Conservation (phyloP, 495 filamentous ascomycete species). For the Rhypophila decipiens region DNA sequence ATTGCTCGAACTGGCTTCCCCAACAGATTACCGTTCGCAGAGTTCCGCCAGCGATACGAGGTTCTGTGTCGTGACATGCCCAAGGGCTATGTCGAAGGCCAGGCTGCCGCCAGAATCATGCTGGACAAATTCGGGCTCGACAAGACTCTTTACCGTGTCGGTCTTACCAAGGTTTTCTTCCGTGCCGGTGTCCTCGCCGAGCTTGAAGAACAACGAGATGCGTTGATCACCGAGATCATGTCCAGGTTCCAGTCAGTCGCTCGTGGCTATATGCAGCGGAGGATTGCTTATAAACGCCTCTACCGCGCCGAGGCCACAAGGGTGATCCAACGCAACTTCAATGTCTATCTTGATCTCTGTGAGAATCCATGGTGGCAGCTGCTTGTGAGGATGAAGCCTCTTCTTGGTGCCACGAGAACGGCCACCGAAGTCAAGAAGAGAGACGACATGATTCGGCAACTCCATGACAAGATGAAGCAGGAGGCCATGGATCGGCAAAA, state of each 20-base stretch:
- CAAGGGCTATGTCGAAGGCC: constrained; percentile 85
- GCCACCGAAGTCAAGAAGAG: constrained; percentile 87
- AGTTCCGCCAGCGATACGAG: constrained; percentile 95
- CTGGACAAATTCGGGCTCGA: constrained; percentile 85
- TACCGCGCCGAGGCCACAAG: constrained; percentile 92
- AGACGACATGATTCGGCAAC: constrained; percentile 83
- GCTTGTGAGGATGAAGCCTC: constrained; percentile 90
- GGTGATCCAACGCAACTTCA: constrained; percentile 91
- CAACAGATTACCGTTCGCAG: constrained; percentile 83
- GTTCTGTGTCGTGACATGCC: constrained; percentile 90
- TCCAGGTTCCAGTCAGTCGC: constrained; percentile 89
- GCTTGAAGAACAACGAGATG: constrained; percentile 89
- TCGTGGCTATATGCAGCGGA: constrained; percentile 79
- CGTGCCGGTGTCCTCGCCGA: constrained; percentile 93
- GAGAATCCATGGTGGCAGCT: constrained; percentile 95
- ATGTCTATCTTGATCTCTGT: constrained; percentile 79
- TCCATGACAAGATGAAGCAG: constrained; percentile 75
- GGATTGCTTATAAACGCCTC: constrained; percentile 82
- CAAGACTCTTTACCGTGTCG: constrained; percentile 79
- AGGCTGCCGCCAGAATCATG: constrained; percentile 77
- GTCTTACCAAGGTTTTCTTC: constrained; percentile 97
- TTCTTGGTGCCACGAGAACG: constrained; percentile 84
- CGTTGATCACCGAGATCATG: constrained; percentile 88
- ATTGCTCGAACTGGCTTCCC: constrained; percentile 99
- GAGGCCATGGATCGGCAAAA: constrained; percentile 69